Evolutionary conservation across 306 rosid species (phyloP).

Genomic region (Begonia fuchsioides): DNA sequence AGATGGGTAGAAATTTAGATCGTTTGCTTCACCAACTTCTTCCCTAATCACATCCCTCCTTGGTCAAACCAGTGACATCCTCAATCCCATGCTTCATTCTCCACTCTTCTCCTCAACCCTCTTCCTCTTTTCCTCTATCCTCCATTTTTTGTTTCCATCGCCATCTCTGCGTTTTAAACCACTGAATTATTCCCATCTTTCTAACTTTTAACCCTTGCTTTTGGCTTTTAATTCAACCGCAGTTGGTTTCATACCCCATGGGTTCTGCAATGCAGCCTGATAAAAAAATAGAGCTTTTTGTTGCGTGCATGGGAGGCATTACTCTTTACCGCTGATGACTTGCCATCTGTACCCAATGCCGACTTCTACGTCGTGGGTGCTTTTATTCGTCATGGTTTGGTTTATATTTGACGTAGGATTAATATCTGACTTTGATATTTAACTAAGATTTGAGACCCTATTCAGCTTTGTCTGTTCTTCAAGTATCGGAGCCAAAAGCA

Average conservation of each 20-base stretch:
- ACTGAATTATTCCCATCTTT: too few relatives aligned
- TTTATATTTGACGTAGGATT: neutral
- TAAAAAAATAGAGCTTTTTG: neutral
- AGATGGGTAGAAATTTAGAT: constrained; percentile 18
- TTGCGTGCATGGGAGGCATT: constrained; percentile 40
- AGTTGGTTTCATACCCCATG: too few relatives aligned
- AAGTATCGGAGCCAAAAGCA: too few relatives aligned
- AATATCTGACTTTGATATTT: too few relatives aligned
- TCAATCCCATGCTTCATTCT: constrained; percentile 9
- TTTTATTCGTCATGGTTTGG: neutral
- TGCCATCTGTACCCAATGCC: constrained; percentile 27
- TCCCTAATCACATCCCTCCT: constrained; percentile 25
- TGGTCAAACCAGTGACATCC: constrained; percentile 24
- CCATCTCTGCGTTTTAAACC: too few relatives aligned
- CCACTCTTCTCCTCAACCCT: constrained; percentile 4
- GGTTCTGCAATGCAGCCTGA: too few relatives aligned
- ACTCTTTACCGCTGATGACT: constrained; percentile 13
- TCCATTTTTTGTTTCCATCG: too few relatives aligned
- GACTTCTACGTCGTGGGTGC: constrained; percentile 11
- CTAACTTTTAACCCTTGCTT: neutral
- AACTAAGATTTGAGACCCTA: too few relatives aligned
- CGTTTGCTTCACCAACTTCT: constrained; percentile 49
- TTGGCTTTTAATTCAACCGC: neutral
- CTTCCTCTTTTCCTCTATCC: too few relatives aligned
- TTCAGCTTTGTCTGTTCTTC: too few relatives aligned